Conservation (phyloP, 129 eudicot genomes). For the Logfia minima region DNA sequence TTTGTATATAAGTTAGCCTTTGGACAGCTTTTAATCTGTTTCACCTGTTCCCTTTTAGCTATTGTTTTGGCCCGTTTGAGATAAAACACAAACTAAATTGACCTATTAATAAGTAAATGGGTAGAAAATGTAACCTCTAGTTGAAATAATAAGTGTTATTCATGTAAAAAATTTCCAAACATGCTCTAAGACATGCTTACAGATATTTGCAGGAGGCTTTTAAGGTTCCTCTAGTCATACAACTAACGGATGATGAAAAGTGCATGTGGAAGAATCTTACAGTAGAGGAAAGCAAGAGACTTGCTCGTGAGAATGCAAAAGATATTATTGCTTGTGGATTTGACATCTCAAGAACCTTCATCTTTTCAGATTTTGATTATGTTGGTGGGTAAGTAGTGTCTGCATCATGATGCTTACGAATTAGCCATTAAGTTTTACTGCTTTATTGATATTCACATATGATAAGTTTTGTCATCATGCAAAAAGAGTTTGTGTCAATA, state of each 20-base stretch:
- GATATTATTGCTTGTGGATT: slow-evolving; percentile 98
- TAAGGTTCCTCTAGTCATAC: slow-evolving; percentile 93
- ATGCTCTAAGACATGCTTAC: slow-evolving; percentile 25
- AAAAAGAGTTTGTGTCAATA: not conserved
- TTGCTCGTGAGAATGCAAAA: slow-evolving; percentile 95
- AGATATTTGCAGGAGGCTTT: slow-evolving; percentile 97
- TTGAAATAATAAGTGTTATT: not conserved
- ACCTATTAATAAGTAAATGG: not conserved
- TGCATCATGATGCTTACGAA: not conserved
- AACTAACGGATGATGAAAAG: slow-evolving; percentile 94
- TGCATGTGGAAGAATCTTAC: slow-evolving; percentile 92
- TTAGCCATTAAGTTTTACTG: too few species aligned
- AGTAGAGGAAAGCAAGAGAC: slow-evolving; percentile 89
- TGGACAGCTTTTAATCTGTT: not conserved
- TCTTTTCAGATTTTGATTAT: slow-evolving; percentile 83
- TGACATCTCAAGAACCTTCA: slow-evolving; percentile 87
- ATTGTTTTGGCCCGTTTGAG: not conserved
- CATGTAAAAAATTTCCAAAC: not conserved
- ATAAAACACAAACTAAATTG: not conserved
- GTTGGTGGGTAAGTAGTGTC: slow-evolving; percentile 79
- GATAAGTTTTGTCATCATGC: not conserved
- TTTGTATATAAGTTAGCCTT: not conserved
- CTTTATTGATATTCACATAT: not conserved
- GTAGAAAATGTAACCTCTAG: too few species aligned
- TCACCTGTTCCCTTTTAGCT: not conserved